A percentile compares a stretch with the other conserved stretches of the same genome.
These are phyloP conservation scores for Yarrowia sp. DNA, from an alignment of 805 yeast genomes.

Conservation along the genomic window DNA sequence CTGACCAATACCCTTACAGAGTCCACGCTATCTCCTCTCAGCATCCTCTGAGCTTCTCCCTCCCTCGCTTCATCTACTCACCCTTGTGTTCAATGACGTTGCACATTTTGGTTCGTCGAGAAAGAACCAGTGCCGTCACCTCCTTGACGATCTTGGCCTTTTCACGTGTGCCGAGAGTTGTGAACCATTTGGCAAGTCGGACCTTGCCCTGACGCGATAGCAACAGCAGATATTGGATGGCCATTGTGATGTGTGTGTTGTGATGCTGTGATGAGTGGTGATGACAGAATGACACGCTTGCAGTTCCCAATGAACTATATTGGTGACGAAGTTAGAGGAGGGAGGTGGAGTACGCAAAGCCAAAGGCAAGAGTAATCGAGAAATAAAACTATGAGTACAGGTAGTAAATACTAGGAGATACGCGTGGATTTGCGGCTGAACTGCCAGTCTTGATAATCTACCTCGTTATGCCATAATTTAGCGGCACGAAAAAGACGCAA, in stretches of 20 bases:
- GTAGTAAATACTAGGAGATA: too few species aligned
- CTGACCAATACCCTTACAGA: too few species aligned
- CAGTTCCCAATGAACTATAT: slow-evolving; percentile 34
- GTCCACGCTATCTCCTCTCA: too few species aligned
- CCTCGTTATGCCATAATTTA: too few species aligned
- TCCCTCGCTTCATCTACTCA: slow-evolving; percentile 43
- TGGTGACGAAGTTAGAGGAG: slow-evolving; percentile 6
- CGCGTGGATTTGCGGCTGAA: too few species aligned
- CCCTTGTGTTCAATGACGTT: slow-evolving; percentile 84
- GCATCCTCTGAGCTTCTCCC: too few species aligned
- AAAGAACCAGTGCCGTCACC: slow-evolving; percentile 80
- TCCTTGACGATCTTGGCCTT: slow-evolving; percentile 84
- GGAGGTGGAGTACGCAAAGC: neutral
- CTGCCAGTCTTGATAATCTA: too few species aligned
- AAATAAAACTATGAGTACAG: neutral
- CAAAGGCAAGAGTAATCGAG: too few species aligned
- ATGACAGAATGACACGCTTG: slow-evolving; percentile 24
- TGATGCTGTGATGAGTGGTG: slow-evolving; percentile 21
- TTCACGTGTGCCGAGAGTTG: slow-evolving; percentile 81
- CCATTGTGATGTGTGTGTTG: slow-evolving; percentile 55
- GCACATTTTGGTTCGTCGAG: slow-evolving; percentile 93
- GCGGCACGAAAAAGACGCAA: too few species aligned
- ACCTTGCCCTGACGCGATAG: slow-evolving; percentile 96
- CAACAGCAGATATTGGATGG: slow-evolving; percentile 77
- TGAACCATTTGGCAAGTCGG: slow-evolving; percentile 92